Base-by-base conservation (phyloP, 371 early-diverging fungal genomes). In the Lichtheimia corymbifera region DNA sequence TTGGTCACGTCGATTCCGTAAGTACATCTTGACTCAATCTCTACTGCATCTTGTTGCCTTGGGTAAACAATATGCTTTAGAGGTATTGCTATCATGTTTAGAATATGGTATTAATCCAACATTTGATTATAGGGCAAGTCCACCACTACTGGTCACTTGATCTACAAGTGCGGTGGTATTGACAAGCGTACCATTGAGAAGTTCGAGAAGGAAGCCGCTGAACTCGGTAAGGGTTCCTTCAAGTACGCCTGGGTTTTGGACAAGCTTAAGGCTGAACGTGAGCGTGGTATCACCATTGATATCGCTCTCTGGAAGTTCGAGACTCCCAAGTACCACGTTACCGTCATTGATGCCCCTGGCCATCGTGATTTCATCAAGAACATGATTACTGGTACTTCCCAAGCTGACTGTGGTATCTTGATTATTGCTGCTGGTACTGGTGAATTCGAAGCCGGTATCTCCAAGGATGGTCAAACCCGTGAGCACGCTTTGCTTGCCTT, bases 331-430 rank as follows among this genome's bases (percentile, higher is more conserved):
- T 93, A 87, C 89, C 80, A 91, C 78, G 91, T 95, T 70, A 95
- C 96, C 77, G 91, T 96, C 84, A 94, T 96, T 81, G 97, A 96
- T 81, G 97, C 98, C 71, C 99, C 99, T 57, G 99, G 99, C 54
- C 99, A 99, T 88, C 92, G 97, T 82, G 95, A 96, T 83, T 99
- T 96, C 88, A 96, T 99, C 85, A 92, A 94, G 88, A 98, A 96
- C 94, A 98, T 99, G 98, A 97, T 99, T 74, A 93, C 94, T 73
- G 98, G 97, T 83, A 95, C 98, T 64, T 93, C 94, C 74, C 96
- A 93, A 70, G 86, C 71, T 44, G 71, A 71, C 61, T 74, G 75
- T 55, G 71, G 96, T 74, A 88, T 99, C 68, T 88, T 99, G 61
- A 93, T 98, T 68, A 91, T 98, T 77, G 93, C 95, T 73, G 93